phyloP scores from a whole-genome alignment of 177 flowering plant species.

The Tripterygium wilfordii region DNA sequence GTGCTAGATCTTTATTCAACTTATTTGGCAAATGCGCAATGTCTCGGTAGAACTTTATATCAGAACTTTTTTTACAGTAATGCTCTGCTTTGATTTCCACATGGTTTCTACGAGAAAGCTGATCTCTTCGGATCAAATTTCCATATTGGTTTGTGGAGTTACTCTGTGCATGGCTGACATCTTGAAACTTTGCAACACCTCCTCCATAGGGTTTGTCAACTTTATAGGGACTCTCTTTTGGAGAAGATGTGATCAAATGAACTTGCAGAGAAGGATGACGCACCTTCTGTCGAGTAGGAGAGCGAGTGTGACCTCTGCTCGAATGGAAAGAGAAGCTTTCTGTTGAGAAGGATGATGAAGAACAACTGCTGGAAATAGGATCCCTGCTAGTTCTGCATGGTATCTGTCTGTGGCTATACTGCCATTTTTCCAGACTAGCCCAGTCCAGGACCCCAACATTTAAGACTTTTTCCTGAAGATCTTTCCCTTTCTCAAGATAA shows the following conservation, averaged over 20 bases:
- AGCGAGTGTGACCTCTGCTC: conserved; percentile 28
- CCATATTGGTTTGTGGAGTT: conserved; percentile 9
- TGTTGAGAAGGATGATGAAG: conserved; percentile 30
- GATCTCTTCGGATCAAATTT: conserved; percentile 13
- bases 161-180: conserved; percentile 5
- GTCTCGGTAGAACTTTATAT: conserved; percentile 12
- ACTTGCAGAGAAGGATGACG: conserved; percentile 24
- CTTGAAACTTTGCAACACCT: conserved; percentile 15
- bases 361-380: conserved; percentile 33
- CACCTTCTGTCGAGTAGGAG: conserved; percentile 26
- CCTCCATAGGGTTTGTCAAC: conserved; percentile 8
- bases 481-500: conserved; percentile 47
- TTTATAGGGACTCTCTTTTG: conserved; percentile 8
- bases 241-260: conserved; percentile 22
- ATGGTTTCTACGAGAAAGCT: conserved; percentile 6
- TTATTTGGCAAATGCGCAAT: conserved; percentile 5
- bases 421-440: conserved; percentile 76
- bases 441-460: conserved; percentile 86
- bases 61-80: conserved; percentile 12
- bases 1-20: conserved; percentile 13
- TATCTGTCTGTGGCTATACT: conserved; percentile 23
- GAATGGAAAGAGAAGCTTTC: conserved; percentile 38
- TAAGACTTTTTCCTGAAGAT: conserved; percentile 47
- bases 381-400: conserved; percentile 13
- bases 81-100: conserved; percentile 13